Percentiles rank a stretch among this genome's conserved stretches.
phyloP scores from a whole-genome alignment of 2,329 filamentous ascomycete genomes.

The Colletotrichum ledebouriae region DNA sequence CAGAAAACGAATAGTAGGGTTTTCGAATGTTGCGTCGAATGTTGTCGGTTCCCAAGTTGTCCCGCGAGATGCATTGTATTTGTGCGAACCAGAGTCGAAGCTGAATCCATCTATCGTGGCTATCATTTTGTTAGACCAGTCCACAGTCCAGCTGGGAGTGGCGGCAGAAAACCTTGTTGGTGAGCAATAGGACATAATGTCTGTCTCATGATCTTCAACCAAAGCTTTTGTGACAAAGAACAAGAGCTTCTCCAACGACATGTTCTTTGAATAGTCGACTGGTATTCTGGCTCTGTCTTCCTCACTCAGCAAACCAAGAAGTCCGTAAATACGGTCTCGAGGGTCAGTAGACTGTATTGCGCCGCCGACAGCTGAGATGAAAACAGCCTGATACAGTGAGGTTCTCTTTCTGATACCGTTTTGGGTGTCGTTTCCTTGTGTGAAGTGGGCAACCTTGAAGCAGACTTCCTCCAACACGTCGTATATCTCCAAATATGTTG shows the following conservation, averaged over 20 bases:
- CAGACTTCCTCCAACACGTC: constrained; percentile 2
- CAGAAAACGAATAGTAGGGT: neutral
- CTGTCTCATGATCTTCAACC: constrained; percentile 21
- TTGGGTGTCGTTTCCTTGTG: neutral
- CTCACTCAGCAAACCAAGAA: constrained; percentile 15
- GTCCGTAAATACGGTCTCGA: constrained; percentile 25
- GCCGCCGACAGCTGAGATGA: constrained; percentile 4
- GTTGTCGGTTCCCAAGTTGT: neutral
- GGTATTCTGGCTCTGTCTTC: constrained; percentile 8
- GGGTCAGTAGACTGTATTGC: constrained; percentile 14
- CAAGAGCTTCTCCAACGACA: constrained; percentile 15
- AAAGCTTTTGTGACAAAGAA: constrained; percentile 13
- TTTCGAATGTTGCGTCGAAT: constrained; percentile 2
- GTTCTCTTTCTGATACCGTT: neutral
- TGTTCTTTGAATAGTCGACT: constrained; percentile 17
- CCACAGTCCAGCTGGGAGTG: constrained; percentile 9
- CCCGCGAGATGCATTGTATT: constrained; percentile 16
- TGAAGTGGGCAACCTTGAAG: constrained; percentile 11
- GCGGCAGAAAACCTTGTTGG: neutral
- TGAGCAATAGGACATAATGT: constrained; percentile 4
- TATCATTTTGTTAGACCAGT: constrained; percentile 26
- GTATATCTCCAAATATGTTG: constrained; percentile 10
- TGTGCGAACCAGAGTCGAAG: neutral
- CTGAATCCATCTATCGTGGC: constrained; percentile 14
- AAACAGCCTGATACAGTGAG: neutral